phyloP scores from a whole-genome alignment of 176 grass and related monocot species.

The Oropetium thomaeum region DNA sequence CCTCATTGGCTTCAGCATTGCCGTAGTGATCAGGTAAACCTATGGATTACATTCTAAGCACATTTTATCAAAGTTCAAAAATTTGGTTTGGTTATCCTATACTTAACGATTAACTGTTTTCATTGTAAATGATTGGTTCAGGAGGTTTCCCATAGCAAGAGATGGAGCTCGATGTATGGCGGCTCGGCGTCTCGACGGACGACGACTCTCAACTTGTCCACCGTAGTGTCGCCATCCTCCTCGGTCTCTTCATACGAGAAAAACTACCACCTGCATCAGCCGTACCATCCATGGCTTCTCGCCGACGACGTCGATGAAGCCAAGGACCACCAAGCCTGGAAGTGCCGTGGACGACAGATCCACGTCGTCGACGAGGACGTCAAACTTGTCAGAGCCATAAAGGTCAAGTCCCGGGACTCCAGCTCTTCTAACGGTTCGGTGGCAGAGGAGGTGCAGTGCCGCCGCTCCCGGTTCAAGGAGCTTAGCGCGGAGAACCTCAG shows the following conservation, averaged over 20 bases:
- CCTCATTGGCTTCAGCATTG: constrained; percentile 64
- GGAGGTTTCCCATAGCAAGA: constrained; percentile 40
- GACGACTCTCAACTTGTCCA: constrained; percentile 32
- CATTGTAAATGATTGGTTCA: constrained; percentile 5
- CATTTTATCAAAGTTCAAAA: background rate
- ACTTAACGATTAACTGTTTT: background rate
- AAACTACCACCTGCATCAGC: constrained; percentile 1
- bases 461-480: constrained; percentile 70
- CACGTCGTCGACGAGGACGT: background rate
- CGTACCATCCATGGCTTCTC: constrained; percentile 27
- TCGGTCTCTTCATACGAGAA: constrained; percentile 33
- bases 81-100: background rate
- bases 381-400: constrained; percentile 6
- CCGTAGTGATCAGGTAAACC: constrained; percentile 42
- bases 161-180: constrained; percentile 26
- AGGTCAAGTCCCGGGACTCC: constrained; percentile 45
- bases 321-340: constrained; percentile 42
- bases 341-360: background rate
- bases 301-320: background rate
- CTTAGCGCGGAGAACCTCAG: constrained; percentile 71
- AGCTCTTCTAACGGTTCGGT: constrained; percentile 39
- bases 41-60: background rate
- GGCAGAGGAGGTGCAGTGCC: constrained; percentile 46
- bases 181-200: constrained; percentile 27
- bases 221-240: constrained; percentile 35